Evolutionary conservation across 495 filamentous ascomycete genomes (phyloP).

Genomic region (Aspergillus cristatus): DNA sequence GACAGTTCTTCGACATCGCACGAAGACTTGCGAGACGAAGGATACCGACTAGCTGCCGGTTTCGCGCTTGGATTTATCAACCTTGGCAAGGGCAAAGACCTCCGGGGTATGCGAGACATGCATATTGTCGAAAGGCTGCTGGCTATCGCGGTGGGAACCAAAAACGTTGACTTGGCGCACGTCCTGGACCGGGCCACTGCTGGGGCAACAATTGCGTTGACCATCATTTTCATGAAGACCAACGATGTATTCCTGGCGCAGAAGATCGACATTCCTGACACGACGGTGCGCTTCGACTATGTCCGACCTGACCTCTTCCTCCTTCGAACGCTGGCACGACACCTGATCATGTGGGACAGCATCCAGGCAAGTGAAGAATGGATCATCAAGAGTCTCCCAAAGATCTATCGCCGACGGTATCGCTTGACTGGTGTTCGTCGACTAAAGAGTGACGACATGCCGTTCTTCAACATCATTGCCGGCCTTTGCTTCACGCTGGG

Average conservation of each 20-base stretch:
- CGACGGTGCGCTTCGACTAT: slow-evolving; percentile 84
- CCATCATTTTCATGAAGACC: slow-evolving; percentile 97
- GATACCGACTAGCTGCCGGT: slow-evolving; percentile 87
- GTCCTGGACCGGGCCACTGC: slow-evolving; percentile 87
- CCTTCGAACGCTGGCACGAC: slow-evolving; percentile 78
- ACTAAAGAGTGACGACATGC: slow-evolving; percentile 68
- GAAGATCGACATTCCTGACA: slow-evolving; percentile 90
- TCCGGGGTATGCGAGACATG: slow-evolving; percentile 91
- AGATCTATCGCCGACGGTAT: slow-evolving; percentile 48
- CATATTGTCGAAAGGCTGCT: slow-evolving; percentile 80
- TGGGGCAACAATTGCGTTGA: slow-evolving; percentile 77
- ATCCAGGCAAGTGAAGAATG: slow-evolving; percentile 63
- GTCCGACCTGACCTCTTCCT: slow-evolving; percentile 89
- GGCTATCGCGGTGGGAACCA: slow-evolving; percentile 72
- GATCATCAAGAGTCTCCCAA: slow-evolving; percentile 64
- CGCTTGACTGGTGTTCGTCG: slow-evolving; percentile 42
- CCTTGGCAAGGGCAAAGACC: slow-evolving; percentile 76
- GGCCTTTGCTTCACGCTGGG: slow-evolving; percentile 82
- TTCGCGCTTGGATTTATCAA: slow-evolving; percentile 95
- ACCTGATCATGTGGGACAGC: slow-evolving; percentile 87
- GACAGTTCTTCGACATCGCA: slow-evolving; percentile 48
- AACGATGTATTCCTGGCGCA: slow-evolving; percentile 79
- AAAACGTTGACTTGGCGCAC: slow-evolving; percentile 81
- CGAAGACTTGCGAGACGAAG: slow-evolving; percentile 79
- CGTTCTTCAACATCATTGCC: slow-evolving; percentile 85